Evolutionary conservation across 768 basidiomycete species (phyloP).

Genomic region (Amanita brunnescens): DNA sequence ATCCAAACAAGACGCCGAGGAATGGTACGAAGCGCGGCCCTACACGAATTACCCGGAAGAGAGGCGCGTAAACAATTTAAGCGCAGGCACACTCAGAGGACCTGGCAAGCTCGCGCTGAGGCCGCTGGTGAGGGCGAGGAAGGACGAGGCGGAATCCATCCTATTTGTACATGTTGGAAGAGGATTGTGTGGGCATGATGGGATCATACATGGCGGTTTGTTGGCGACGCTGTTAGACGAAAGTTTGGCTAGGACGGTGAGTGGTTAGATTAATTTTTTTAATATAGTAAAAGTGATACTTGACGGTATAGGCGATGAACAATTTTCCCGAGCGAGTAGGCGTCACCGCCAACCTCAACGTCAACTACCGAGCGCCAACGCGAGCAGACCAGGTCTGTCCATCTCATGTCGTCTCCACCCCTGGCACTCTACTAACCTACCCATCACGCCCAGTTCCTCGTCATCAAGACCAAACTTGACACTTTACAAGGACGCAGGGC

Average conservation of each 20-base stretch:
- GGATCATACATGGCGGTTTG: conserved; percentile 89
- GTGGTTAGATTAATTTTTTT: conserved; percentile 5
- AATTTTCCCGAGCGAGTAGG: conserved; percentile 86
- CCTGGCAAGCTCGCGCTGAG: conserved; percentile 78
- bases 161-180: conserved; percentile 77
- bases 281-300: too few species aligned
- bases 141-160: conserved; percentile 67
- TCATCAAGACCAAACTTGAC: conserved; percentile 61
- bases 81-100: conserved; percentile 77
- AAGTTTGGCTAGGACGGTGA: conserved; percentile 67
- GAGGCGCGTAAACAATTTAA: conserved; percentile 72
- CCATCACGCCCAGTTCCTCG: conserved; percentile 53
- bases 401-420: neutral
- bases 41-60: conserved; percentile 64
- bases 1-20: conserved; percentile 34
- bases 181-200: conserved; percentile 87
- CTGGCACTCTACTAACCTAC: too few species aligned
- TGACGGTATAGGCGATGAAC: conserved; percentile 79
- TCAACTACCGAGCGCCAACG: conserved; percentile 84
- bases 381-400: conserved; percentile 70
- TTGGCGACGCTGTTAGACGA: conserved; percentile 92
- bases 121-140: conserved; percentile 65
- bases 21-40: conserved; percentile 76
- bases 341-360: conserved; percentile 78
- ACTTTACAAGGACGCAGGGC: conserved; percentile 75